A percentile compares a stretch with the other conserved stretches of the same genome.
phyloP scores from a whole-genome alignment of 2,329 filamentous ascomycete genomes.

The Pseudogymnoascus sp. region DNA sequence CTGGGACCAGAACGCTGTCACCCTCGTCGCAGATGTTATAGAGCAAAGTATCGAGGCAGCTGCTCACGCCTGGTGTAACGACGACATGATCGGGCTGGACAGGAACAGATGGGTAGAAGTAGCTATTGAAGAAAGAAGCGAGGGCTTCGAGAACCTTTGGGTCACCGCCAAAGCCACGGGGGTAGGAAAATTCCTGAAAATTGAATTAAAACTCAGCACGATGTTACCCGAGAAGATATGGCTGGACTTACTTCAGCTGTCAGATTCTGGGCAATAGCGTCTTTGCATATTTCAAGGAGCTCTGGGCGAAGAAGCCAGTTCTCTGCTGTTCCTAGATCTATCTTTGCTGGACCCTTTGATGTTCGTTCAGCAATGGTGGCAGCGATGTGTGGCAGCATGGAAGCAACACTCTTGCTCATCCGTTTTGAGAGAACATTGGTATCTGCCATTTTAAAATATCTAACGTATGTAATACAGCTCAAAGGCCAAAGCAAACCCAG shows the following conservation, averaged over 20 bases:
- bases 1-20: slow-evolving; percentile 17
- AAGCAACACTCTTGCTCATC: too few relatives aligned
- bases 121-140: slow-evolving; percentile 15
- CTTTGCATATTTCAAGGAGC: slow-evolving; percentile 14
- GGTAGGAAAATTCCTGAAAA: slow-evolving; percentile 13
- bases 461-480: too few relatives aligned
- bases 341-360: neutral
- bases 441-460: too few relatives aligned
- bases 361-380: too few relatives aligned
- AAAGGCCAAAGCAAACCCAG: too few relatives aligned
- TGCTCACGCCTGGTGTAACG: slow-evolving; percentile 13
- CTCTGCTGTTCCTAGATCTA: slow-evolving; percentile 17
- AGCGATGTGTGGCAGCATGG: too few relatives aligned
- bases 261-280: slow-evolving; percentile 11
- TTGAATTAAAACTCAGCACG: too few relatives aligned
- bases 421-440: too few relatives aligned
- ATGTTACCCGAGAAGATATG: too few relatives aligned
- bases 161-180: slow-evolving; percentile 10
- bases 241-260: neutral
- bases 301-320: slow-evolving; percentile 18
- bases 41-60: slow-evolving; percentile 16
- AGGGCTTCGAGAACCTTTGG: slow-evolving; percentile 10
- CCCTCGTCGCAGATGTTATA: slow-evolving; percentile 17
- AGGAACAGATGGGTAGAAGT: slow-evolving; percentile 15
- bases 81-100: slow-evolving; percentile 13